Conservation (phyloP, 2,329 filamentous ascomycete genomes). For the Xylaria sp. region DNA sequence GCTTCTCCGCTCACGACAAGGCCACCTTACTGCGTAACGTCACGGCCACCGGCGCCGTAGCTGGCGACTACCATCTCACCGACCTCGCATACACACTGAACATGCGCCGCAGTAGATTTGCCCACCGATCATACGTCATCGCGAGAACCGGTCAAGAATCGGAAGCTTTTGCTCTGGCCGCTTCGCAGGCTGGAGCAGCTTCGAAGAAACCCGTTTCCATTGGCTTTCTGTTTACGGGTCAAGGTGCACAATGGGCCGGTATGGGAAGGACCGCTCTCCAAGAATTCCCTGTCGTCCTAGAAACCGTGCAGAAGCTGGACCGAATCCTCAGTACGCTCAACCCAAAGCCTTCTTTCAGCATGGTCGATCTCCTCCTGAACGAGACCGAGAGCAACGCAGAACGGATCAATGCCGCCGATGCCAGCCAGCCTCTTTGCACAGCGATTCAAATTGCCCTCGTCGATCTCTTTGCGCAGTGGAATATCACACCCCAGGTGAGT, state of each 20-base stretch:
- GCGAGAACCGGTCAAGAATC: conserved; percentile 11
- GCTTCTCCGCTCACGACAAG: conserved; percentile 24
- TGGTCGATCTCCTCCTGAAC: conserved; percentile 7
- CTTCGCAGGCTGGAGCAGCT: not conserved
- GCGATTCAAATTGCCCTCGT: conserved; percentile 41
- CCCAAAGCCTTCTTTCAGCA: conserved; percentile 16
- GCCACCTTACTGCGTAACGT: conserved; percentile 22
- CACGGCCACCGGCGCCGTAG: conserved; percentile 17
- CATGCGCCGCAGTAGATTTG: conserved; percentile 15
- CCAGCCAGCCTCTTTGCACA: conserved; percentile 38
- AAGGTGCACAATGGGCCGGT: conserved; percentile 30
- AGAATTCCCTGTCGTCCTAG: conserved; percentile 6
- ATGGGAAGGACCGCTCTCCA: conserved; percentile 25
- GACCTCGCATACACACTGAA: conserved; percentile 24
- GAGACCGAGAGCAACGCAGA: conserved; percentile 1
- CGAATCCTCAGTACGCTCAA: conserved; percentile 12
- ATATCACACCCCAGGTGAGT: conserved; percentile 33
- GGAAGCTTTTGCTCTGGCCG: conserved; percentile 6
- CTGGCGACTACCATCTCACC: conserved; percentile 15
- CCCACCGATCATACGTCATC: conserved; percentile 12
- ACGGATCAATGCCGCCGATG: conserved; percentile 22
- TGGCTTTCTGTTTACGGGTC: conserved; percentile 28
- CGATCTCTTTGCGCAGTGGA: conserved; percentile 34
- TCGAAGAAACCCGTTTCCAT: conserved; percentile 4
- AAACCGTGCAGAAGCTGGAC: conserved; percentile 16